A percentile compares a stretch with the other conserved stretches of the same genome.
phyloP scores from a whole-genome alignment of 768 basidiomycete genomes.

The Termitomyces sp. region DNA sequence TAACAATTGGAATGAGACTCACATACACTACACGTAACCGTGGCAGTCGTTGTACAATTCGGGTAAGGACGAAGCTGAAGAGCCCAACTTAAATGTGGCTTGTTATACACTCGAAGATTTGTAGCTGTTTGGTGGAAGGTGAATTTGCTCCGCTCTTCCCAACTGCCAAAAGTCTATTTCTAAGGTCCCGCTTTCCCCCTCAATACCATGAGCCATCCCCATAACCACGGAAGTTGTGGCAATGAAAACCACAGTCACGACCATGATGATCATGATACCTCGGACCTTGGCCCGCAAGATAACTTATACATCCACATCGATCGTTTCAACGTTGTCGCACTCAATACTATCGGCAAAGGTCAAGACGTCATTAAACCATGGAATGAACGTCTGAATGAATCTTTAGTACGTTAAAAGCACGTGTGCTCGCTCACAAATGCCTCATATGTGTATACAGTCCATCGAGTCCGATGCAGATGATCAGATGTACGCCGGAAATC shows the following conservation, averaged over 20 bases:
- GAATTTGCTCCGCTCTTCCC: neutral
- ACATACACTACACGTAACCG: constrained; percentile 4
- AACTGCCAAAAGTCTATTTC: neutral
- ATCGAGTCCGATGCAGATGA: constrained; percentile 91
- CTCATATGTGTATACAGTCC: constrained; percentile 37
- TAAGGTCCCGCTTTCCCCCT: too few species aligned
- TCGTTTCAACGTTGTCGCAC: constrained; percentile 68
- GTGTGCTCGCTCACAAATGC: neutral
- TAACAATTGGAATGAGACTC: constrained; percentile 14
- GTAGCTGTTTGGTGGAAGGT: constrained; percentile 6
- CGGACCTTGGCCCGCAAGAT: constrained; percentile 53
- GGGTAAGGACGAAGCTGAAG: neutral
- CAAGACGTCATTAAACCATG: constrained; percentile 80
- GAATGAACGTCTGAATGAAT: constrained; percentile 71
- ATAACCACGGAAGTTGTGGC: constrained; percentile 45
- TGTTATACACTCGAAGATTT: neutral
- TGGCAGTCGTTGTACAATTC: neutral
- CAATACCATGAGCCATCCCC: constrained; percentile 46
- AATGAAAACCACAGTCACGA: constrained; percentile 51
- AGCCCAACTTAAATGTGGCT: neutral
- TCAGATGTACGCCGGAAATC: constrained; percentile 52
- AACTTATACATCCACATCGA: constrained; percentile 77
- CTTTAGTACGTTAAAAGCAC: constrained; percentile 39
- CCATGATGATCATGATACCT: constrained; percentile 51
- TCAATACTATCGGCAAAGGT: constrained; percentile 56